These are phyloP conservation scores for Ascochyta viciae-villosae DNA, from an alignment of 2,329 filamentous ascomycete species.

Conservation along the genomic window DNA sequence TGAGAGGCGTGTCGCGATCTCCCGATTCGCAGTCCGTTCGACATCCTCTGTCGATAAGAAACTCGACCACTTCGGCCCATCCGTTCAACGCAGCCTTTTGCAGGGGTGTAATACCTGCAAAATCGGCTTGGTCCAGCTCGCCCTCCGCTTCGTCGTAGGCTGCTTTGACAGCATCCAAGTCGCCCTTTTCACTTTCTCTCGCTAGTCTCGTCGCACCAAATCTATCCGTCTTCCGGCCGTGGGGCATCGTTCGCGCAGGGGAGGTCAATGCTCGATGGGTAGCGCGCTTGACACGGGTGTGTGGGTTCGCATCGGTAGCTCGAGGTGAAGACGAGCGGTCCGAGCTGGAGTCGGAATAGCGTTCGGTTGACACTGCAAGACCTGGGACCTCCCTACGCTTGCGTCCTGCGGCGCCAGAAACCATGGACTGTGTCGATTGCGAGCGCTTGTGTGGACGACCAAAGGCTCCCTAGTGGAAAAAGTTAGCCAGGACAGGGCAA, in stretches of 20 bases:
- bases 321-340: slow-evolving; percentile 48
- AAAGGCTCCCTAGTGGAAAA: slow-evolving; percentile 30
- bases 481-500: not conserved
- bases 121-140: slow-evolving; percentile 87
- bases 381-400: slow-evolving; percentile 45
- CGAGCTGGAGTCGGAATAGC: slow-evolving; percentile 48
- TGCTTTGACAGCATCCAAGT: slow-evolving; percentile 78
- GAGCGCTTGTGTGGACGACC: slow-evolving; percentile 48
- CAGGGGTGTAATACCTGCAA: slow-evolving; percentile 93
- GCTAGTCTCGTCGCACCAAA: slow-evolving; percentile 91
- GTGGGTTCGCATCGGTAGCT: slow-evolving; percentile 45
- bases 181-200: slow-evolving; percentile 86
- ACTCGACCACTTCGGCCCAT: slow-evolving; percentile 83
- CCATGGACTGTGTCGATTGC: slow-evolving; percentile 47
- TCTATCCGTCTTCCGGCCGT: slow-evolving; percentile 88
- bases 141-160: slow-evolving; percentile 80
- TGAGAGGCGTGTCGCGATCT: slow-evolving; percentile 84
- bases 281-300: slow-evolving; percentile 64
- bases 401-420: slow-evolving; percentile 38
- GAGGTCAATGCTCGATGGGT: slow-evolving; percentile 66
- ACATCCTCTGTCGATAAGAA: slow-evolving; percentile 84
- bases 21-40: slow-evolving; percentile 79
- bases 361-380: slow-evolving; percentile 41
- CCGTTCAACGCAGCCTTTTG: slow-evolving; percentile 93
- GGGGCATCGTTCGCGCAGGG: slow-evolving; percentile 66